Percentiles rank a stretch among this genome's conserved stretches.
These are phyloP conservation scores for Calonectria henricotiae DNA, from an alignment of 2,329 filamentous ascomycete genomes.

Conservation along the genomic window DNA sequence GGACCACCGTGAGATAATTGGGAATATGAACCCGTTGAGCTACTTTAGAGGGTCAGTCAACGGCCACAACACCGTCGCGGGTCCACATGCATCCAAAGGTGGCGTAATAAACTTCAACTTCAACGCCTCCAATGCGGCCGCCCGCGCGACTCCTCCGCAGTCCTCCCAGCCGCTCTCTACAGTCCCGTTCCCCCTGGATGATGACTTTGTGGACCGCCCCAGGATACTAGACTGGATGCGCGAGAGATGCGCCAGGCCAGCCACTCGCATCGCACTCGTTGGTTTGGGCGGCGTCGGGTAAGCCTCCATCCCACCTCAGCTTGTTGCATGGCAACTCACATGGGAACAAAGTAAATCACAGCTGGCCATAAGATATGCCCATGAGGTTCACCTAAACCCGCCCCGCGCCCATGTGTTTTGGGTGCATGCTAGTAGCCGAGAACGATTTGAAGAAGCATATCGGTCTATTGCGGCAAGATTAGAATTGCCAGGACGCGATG, in stretches of 20 bases:
- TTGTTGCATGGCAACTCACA: neutral
- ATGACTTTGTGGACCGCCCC: conserved; percentile 1
- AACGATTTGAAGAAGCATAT: neutral
- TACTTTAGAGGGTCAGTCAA: neutral
- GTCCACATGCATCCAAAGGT: neutral
- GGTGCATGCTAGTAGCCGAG: neutral
- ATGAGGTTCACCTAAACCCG: neutral
- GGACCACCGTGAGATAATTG: too few species aligned
- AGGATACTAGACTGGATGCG: conserved; percentile 6
- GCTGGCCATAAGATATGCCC: conserved; percentile 1
- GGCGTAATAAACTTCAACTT: conserved; percentile 22
- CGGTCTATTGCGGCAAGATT: neutral
- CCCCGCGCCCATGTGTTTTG: neutral
- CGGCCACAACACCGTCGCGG: conserved; percentile 9
- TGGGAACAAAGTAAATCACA: neutral
- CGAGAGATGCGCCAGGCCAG: neutral
- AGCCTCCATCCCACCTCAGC: too few species aligned
- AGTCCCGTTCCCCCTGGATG: conserved; percentile 18
- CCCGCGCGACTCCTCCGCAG: neutral
- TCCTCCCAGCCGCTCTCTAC: conserved; percentile 7
- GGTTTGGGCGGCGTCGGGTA: conserved; percentile 27
- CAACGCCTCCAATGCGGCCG: neutral
- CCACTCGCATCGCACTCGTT: conserved; percentile 13
- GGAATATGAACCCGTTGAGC: conserved; percentile 18
- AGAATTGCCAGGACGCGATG: neutral